A percentile compares a stretch with the other conserved stretches of the same genome.
These are phyloP conservation scores for Mollisiaceae sp. DNA, from an alignment of 2,329 filamentous ascomycete species.

Conservation along the genomic window DNA sequence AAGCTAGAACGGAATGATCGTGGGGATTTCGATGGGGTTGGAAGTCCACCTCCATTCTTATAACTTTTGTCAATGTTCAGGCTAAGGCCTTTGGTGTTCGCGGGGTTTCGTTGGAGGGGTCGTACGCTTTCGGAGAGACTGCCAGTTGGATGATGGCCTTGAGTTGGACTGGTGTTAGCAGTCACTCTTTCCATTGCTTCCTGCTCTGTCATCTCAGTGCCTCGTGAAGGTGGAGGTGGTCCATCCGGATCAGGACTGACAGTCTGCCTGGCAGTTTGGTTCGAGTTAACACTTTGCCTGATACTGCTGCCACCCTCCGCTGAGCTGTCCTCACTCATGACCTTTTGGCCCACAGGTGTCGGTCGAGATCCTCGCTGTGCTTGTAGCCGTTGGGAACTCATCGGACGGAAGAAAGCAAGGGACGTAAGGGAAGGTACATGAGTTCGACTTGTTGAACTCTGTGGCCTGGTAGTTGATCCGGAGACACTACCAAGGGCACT, in stretches of 20 bases:
- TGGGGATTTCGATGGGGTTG: conserved; percentile 71
- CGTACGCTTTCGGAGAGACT: conserved; percentile 79
- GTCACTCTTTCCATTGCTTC: conserved; percentile 73
- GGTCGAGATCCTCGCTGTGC: conserved; percentile 72
- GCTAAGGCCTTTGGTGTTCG: conserved; percentile 50
- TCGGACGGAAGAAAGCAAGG: conserved; percentile 91
- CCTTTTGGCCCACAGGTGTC: conserved; percentile 42
- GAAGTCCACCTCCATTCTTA: conserved; percentile 55
- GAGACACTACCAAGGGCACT: conserved; percentile 44
- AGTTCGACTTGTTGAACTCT: conserved; percentile 75
- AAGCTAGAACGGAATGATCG: conserved; percentile 80
- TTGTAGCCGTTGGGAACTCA: conserved; percentile 95
- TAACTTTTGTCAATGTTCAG: conserved; percentile 66
- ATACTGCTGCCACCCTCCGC: conserved; percentile 52
- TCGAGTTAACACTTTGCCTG: conserved; percentile 64
- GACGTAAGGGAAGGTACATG: conserved; percentile 90
- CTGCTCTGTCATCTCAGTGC: conserved; percentile 80
- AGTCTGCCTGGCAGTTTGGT: conserved; percentile 42
- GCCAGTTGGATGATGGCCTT: conserved; percentile 58
- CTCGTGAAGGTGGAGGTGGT: conserved; percentile 72
- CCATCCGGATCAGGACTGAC: conserved; percentile 51
- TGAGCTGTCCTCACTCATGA: conserved; percentile 49
- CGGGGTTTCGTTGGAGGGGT: conserved; percentile 59
- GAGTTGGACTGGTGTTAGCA: conserved; percentile 74
- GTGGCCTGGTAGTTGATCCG: conserved; percentile 55